A percentile compares a stretch with the other conserved stretches of the same genome.
Conservation (phyloP, 73 alveolate species). For the Breviolum minutum region DNA sequence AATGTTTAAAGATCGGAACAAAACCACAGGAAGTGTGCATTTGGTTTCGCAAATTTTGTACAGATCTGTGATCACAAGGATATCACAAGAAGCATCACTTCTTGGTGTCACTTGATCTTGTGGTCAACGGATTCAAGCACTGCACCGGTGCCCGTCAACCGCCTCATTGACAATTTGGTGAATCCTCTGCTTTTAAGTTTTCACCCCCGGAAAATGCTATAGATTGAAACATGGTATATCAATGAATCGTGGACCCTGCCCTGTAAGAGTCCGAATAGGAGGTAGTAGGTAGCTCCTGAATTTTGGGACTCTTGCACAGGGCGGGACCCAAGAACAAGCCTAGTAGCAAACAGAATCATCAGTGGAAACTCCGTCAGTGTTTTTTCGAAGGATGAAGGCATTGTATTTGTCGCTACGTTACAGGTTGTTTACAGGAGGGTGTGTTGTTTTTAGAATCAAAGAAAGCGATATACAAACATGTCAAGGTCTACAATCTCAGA, state of each 20-base stretch:
- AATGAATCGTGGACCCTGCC: background rate
- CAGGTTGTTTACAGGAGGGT: no score
- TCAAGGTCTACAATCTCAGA: no score
- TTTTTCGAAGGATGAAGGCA: no score
- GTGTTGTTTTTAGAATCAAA: no score
- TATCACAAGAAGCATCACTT: background rate
- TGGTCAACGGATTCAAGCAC: slow-evolving; percentile 34
- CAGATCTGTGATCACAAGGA: background rate
- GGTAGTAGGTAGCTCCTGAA: no score
- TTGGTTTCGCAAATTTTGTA: background rate
- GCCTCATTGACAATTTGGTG: background rate
- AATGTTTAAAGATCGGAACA: background rate
- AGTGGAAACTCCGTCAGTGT: no score
- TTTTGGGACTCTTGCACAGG: no score
- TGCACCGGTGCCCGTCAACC: background rate
- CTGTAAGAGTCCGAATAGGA: no score
- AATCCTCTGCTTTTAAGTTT: background rate
- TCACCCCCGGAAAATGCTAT: background rate
- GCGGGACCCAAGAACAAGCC: no score
- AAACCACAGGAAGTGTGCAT: background rate
- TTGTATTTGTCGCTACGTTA: no score
- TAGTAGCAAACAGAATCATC: no score
- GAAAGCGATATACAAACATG: no score
- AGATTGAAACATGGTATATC: background rate
- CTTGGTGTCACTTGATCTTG: background rate